A percentile compares a stretch with the other conserved stretches of the same genome.
phyloP scores from a whole-genome alignment of 306 rosid species.

The Begonia loranthoides region DNA sequence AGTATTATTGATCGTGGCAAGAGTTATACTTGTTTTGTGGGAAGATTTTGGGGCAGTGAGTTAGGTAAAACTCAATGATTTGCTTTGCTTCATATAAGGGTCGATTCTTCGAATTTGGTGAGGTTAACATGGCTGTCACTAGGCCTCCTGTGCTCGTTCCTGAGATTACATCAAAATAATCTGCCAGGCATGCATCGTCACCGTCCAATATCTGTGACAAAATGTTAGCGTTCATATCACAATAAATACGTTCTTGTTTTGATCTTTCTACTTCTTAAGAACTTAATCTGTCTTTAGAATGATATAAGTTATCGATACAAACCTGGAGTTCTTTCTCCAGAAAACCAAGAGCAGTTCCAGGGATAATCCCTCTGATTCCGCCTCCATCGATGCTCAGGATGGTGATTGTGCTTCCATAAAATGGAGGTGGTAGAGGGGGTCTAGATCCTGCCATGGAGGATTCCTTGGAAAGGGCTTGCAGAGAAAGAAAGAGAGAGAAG shows the following conservation, averaged over 20 bases:
- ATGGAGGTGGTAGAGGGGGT: constrained; percentile 37
- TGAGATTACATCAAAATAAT: constrained; percentile 52
- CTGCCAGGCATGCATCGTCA: constrained; percentile 37
- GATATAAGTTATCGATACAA: background rate
- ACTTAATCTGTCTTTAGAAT: no score
- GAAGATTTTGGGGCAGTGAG: constrained; percentile 38
- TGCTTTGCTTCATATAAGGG: constrained; percentile 51
- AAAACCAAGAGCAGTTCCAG: constrained; percentile 27
- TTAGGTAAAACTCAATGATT: constrained; percentile 45
- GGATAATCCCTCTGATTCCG: constrained; percentile 69
- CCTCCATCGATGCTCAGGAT: constrained; percentile 80
- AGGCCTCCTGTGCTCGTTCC: constrained; percentile 67
- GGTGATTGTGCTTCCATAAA: constrained; percentile 46
- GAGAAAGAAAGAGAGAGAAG: background rate
- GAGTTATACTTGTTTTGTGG: constrained; percentile 19
- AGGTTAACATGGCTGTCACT: constrained; percentile 46
- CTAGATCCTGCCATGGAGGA: constrained; percentile 11
- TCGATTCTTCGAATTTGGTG: constrained; percentile 46
- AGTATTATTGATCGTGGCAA: background rate
- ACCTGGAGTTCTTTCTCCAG: constrained; percentile 43
- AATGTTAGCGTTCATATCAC: background rate
- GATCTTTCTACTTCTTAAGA: background rate
- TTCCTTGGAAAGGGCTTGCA: background rate
- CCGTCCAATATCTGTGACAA: constrained; percentile 24
- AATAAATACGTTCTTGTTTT: background rate